Conservation (phyloP, 495 filamentous ascomycete species). For the Hypoxylon lienhwacheense region DNA sequence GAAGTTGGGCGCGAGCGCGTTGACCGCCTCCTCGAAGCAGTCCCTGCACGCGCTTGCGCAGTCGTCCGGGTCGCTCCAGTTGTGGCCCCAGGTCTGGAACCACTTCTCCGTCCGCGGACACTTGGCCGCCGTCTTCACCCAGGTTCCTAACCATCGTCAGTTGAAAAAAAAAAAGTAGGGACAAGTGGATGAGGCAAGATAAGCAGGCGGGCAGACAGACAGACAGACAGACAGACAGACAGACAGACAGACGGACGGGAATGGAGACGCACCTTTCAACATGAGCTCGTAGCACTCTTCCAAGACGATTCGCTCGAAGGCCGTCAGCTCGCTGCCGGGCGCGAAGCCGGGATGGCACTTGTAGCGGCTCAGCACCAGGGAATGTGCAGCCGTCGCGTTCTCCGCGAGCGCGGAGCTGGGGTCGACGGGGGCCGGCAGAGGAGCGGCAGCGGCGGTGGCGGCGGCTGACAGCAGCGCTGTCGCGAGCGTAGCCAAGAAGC, state of each 20-base stretch:
- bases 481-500: background rate
- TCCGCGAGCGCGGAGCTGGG: too few species aligned
- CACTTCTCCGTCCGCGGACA: background rate
- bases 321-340: background rate
- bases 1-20: background rate
- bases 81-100: slow-evolving; percentile 2
- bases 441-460: background rate
- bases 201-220: too few species aligned
- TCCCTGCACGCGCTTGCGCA: background rate
- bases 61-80: background rate
- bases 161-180: too few species aligned
- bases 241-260: background rate
- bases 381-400: too few species aligned
- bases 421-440: too few species aligned
- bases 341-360: background rate
- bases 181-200: too few species aligned
- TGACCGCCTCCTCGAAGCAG: background rate
- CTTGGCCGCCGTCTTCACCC: background rate
- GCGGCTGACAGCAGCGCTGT: background rate
- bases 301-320: background rate
- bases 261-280: background rate
- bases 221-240: background rate
- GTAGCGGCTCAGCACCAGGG: too few species aligned
- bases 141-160: too few species aligned
- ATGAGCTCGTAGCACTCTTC: background rate